These are phyloP conservation scores for Coriaria nepalensis DNA, from an alignment of 306 rosid species.

Conservation along the genomic window DNA sequence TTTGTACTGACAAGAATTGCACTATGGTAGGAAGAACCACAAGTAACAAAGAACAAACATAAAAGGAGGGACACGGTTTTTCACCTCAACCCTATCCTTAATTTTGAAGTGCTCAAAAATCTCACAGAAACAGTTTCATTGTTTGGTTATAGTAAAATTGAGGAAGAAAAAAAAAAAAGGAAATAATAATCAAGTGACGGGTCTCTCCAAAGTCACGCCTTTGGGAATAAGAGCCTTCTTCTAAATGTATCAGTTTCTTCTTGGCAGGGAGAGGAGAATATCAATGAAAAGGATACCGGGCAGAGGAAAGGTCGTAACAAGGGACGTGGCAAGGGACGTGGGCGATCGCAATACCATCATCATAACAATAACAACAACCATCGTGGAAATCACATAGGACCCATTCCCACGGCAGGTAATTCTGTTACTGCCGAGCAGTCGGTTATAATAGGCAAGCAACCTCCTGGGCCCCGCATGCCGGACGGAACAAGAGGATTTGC, in stretches of 20 bases:
- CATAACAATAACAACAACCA: slow-evolving; percentile 10
- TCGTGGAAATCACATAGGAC: slow-evolving; percentile 49
- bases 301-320: slow-evolving; percentile 64
- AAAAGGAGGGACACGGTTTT: too few relatives aligned
- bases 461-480: slow-evolving; percentile 99
- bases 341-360: slow-evolving; percentile 59
- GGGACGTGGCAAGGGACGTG: slow-evolving; percentile 74
- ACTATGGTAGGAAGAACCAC: too few relatives aligned
- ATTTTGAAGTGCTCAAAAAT: too few relatives aligned
- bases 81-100: too few relatives aligned
- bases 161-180: too few relatives aligned
- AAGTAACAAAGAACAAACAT: too few relatives aligned
- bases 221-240: too few relatives aligned
- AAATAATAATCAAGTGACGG: too few relatives aligned
- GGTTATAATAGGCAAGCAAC: slow-evolving; percentile 40
- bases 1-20: too few relatives aligned
- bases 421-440: slow-evolving; percentile 29
- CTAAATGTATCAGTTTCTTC: background rate
- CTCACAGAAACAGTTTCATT: too few relatives aligned
- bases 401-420: slow-evolving; percentile 34
- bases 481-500: slow-evolving; percentile 95
- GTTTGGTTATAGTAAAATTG: too few relatives aligned
- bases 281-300: slow-evolving; percentile 59
- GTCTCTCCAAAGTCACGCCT: too few relatives aligned
- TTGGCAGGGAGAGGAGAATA: slow-evolving; percentile 69